Conservation (phyloP, 164 flowering plant genomes). For the Warburgia ugandensis region DNA sequence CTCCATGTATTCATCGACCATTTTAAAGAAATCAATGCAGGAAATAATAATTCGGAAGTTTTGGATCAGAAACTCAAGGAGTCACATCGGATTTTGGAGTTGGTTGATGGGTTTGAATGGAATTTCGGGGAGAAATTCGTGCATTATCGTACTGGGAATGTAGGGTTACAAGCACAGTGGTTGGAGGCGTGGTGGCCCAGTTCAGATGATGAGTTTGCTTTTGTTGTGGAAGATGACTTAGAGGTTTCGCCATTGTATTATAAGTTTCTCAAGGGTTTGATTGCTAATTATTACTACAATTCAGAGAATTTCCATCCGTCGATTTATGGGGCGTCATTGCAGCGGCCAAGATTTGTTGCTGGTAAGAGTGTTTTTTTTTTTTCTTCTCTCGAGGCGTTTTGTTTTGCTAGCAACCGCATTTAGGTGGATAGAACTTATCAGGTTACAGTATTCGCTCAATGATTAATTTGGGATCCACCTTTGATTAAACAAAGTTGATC, state of each 20-base stretch:
- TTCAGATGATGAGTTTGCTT: slow-evolving; percentile 78
- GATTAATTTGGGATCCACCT: no score
- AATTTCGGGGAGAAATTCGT: slow-evolving; percentile 63
- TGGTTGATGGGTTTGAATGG: slow-evolving; percentile 78
- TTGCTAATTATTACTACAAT: slow-evolving; percentile 63
- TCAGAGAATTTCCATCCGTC: slow-evolving; percentile 57
- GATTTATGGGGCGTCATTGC: slow-evolving; percentile 80
- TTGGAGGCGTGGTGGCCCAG: slow-evolving; percentile 96
- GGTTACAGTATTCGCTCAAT: no score
- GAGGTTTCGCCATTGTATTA: slow-evolving; percentile 80
- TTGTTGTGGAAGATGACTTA: slow-evolving; percentile 93
- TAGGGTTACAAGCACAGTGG: slow-evolving; percentile 96
- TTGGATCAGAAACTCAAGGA: slow-evolving; percentile 33
- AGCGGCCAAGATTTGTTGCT: slow-evolving; percentile 93
- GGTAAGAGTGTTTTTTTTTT: slow-evolving; percentile 53
- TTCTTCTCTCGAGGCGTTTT: background rate
- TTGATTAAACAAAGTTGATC: no score
- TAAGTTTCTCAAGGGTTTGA: slow-evolving; percentile 51
- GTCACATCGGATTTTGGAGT: slow-evolving; percentile 47
- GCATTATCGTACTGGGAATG: slow-evolving; percentile 80
- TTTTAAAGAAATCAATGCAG: slow-evolving; percentile 21
- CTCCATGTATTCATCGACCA: slow-evolving; percentile 86
- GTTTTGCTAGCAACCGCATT: no score
- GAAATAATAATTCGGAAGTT: slow-evolving; percentile 2
- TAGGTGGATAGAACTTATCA: no score